These are phyloP conservation scores for Globisporangium lucens DNA, from an alignment of 352 stramenopile genomes.

Conservation along the genomic window DNA sequence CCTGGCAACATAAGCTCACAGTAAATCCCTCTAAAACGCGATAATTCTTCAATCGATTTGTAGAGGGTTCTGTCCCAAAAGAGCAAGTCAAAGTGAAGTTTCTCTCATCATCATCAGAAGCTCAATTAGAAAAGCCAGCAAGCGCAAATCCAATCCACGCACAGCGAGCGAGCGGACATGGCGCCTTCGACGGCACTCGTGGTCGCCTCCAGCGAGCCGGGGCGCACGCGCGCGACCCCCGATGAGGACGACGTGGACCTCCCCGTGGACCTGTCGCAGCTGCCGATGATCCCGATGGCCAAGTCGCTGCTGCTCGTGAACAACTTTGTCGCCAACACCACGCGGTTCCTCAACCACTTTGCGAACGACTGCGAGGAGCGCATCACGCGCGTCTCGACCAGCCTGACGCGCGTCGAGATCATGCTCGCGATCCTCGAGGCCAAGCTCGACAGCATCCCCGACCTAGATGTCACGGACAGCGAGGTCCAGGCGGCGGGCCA, in stretches of 20 bases:
- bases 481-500: constrained; percentile 42
- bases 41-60: background rate
- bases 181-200: constrained; percentile 62
- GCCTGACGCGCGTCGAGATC: constrained; percentile 82
- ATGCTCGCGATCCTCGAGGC: constrained; percentile 80
- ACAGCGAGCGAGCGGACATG: constrained; percentile 9
- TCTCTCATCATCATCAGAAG: background rate
- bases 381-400: constrained; percentile 62
- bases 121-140: background rate
- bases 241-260: constrained; percentile 56
- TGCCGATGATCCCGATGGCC: constrained; percentile 64
- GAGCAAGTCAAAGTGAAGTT: constrained; percentile 6
- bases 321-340: constrained; percentile 87
- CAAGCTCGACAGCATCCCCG: constrained; percentile 82
- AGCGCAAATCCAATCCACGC: background rate
- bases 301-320: constrained; percentile 84
- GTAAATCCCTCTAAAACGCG: background rate
- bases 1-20: background rate
- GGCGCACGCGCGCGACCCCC: constrained; percentile 9
- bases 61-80: background rate
- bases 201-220: constrained; percentile 23
- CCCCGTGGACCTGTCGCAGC: constrained; percentile 73
- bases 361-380: constrained; percentile 80
- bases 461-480: constrained; percentile 65
- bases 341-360: constrained; percentile 86